Evolutionary conservation across 2,329 filamentous ascomycete genomes (phyloP).

Genomic region (Thyridium curvatum): DNA sequence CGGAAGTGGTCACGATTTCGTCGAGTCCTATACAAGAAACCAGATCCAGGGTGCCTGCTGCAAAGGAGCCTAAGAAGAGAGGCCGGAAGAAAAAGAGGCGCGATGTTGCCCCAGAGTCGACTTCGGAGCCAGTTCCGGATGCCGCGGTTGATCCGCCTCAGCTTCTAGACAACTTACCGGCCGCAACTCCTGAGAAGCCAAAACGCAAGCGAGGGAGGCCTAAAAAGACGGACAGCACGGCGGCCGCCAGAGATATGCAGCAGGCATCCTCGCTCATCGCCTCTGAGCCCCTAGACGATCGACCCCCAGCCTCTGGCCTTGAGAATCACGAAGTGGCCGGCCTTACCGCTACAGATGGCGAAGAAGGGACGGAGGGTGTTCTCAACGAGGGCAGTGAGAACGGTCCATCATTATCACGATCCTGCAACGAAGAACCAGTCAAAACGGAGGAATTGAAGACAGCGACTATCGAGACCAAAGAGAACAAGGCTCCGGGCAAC

Average conservation of each 20-base stretch:
- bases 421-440: neutral
- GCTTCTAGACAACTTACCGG: too few species aligned
- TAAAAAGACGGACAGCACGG: slow-evolving; percentile 23
- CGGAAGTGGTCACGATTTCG: neutral
- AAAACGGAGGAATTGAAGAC: neutral
- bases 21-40: too few species aligned
- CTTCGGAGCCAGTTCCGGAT: too few species aligned
- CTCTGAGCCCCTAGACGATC: neutral
- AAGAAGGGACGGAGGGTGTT: neutral
- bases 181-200: neutral
- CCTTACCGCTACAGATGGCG: neutral
- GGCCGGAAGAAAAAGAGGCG: too few species aligned
- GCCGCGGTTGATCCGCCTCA: too few species aligned
- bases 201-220: slow-evolving; percentile 35
- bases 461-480: slow-evolving; percentile 4
- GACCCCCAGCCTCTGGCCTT: neutral
- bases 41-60: too few species aligned
- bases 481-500: neutral
- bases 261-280: neutral
- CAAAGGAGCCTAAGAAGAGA: too few species aligned
- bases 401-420: neutral
- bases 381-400: neutral
- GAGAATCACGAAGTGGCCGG: neutral
- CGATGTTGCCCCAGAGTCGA: too few species aligned
- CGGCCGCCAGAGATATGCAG: slow-evolving; percentile 2